Percentiles rank a stretch among this genome's conserved stretches.
Evolutionary conservation across 129 eudicot genomes (phyloP).

Genomic region (Flaveria bidentis): DNA sequence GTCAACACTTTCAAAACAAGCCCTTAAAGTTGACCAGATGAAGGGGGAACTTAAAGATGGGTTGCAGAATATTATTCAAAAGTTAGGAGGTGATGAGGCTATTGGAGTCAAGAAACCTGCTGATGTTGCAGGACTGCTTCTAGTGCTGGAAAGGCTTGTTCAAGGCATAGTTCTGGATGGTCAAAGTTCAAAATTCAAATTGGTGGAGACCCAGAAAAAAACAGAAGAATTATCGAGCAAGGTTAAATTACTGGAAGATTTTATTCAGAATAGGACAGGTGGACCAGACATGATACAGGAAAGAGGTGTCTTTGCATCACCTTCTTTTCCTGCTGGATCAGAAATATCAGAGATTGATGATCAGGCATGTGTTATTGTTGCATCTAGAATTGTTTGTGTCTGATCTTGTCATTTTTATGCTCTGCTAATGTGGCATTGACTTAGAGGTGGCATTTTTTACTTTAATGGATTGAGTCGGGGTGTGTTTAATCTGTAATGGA

Average conservation of each 20-base stretch:
- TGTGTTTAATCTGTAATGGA: background rate
- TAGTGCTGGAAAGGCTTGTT: slow-evolving; percentile 62
- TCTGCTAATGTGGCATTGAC: too few relatives aligned
- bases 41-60: slow-evolving; percentile 60
- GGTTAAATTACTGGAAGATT: slow-evolving; percentile 71
- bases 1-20: slow-evolving; percentile 49
- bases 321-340: slow-evolving; percentile 57
- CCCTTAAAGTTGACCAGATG: slow-evolving; percentile 60
- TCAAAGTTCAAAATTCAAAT: slow-evolving; percentile 57
- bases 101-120: slow-evolving; percentile 44
- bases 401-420: too few relatives aligned
- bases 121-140: slow-evolving; percentile 45
- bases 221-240: slow-evolving; percentile 64
- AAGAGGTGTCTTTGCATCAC: slow-evolving; percentile 27
- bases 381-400: slow-evolving; percentile 1
- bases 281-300: slow-evolving; percentile 53
- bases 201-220: background rate
- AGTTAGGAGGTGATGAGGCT: slow-evolving; percentile 54
- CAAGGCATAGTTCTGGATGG: slow-evolving; percentile 48
- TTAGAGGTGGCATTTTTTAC: background rate
- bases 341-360: slow-evolving; percentile 93
- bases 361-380: slow-evolving; percentile 51
- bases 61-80: slow-evolving; percentile 52
- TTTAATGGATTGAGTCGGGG: background rate
- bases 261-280: slow-evolving; percentile 41